Evolutionary conservation across 2,329 filamentous ascomycete species (phyloP).

Genomic region (Colletotrichum lindemuthianum): DNA sequence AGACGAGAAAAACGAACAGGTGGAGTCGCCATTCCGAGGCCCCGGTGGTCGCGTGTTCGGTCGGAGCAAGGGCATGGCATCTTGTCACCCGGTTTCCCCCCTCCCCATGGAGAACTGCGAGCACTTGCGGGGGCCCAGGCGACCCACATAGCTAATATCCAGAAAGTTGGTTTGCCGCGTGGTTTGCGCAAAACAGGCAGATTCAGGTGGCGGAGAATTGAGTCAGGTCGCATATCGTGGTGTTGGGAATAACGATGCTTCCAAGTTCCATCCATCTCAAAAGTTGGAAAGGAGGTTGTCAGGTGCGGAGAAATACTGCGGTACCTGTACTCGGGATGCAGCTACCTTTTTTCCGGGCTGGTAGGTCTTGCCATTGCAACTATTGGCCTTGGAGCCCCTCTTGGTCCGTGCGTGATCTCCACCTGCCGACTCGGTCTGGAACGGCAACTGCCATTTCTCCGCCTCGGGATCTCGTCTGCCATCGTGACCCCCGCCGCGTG

Average conservation of each 20-base stretch:
- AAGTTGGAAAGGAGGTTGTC: not conserved
- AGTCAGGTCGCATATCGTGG: conserved; percentile 25
- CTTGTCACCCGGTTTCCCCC: not conserved
- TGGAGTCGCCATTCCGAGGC: conserved; percentile 24
- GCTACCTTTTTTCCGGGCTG: no score
- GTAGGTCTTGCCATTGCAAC: no score
- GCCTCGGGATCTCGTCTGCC: conserved; percentile 5
- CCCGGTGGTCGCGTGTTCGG: conserved; percentile 27
- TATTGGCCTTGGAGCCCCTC: not conserved
- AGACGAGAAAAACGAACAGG: conserved; percentile 9
- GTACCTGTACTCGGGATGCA: no score
- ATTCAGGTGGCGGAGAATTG: conserved; percentile 27
- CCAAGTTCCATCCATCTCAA: not conserved
- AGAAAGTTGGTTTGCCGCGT: conserved; percentile 8
- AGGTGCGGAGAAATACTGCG: conserved; percentile 9
- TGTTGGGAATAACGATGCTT: not conserved
- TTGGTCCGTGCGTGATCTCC: not conserved
- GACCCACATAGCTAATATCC: conserved; percentile 22
- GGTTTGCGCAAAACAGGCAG: not conserved
- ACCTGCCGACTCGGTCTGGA: not conserved
- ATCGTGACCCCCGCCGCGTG: conserved; percentile 13
- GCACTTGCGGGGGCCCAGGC: conserved; percentile 29
- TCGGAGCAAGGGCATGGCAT: conserved; percentile 4
- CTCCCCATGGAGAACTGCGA: conserved; percentile 31
- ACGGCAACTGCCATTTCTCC: conserved; percentile 21